Conservation (phyloP, 148 eudicot genomes). For the Persicaria maculosa region DNA sequence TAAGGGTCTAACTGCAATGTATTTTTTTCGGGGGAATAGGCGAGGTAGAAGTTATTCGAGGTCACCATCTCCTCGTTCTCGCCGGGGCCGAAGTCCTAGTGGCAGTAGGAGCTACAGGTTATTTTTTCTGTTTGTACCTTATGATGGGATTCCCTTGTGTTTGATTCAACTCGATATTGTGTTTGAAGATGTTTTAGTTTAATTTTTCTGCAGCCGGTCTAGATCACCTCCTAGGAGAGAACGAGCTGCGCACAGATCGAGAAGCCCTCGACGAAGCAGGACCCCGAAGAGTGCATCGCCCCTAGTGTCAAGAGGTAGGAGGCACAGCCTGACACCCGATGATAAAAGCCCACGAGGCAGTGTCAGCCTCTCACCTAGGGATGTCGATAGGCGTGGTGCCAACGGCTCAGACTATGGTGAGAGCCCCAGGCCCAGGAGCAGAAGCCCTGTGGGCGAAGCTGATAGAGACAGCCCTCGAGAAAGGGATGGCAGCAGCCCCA, state of each 20-base stretch:
- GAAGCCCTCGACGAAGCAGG: conserved; percentile 41
- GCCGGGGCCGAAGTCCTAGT: conserved; percentile 49
- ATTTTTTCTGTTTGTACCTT: background rate
- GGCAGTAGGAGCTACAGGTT: conserved; percentile 83
- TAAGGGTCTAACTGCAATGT: no score
- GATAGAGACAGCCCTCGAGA: conserved; percentile 35
- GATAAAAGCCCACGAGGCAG: conserved; percentile 28
- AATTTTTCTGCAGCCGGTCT: conserved; percentile 51
- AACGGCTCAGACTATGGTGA: conserved; percentile 43
- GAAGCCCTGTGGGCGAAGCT: conserved; percentile 40
- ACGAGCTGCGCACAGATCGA: conserved; percentile 41
- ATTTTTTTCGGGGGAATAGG: conserved; percentile 15
- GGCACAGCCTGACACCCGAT: conserved; percentile 52
- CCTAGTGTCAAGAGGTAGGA: conserved; percentile 41
- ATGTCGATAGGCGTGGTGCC: conserved; percentile 24
- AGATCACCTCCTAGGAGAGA: conserved; percentile 54
- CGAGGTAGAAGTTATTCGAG: conserved; percentile 68
- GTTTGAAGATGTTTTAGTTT: background rate
- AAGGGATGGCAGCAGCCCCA: conserved; percentile 34
- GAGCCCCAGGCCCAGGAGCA: conserved; percentile 54
- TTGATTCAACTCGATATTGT: no score
- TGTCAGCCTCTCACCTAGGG: conserved; percentile 38
- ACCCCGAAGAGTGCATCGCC: conserved; percentile 40
- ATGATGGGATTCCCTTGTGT: no score
- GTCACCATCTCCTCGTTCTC: conserved; percentile 46